A percentile compares a stretch with the other conserved stretches of the same genome.
phyloP scores from a whole-genome alignment of 768 basidiomycete genomes.

The Rhodotorula kratochvilovae region DNA sequence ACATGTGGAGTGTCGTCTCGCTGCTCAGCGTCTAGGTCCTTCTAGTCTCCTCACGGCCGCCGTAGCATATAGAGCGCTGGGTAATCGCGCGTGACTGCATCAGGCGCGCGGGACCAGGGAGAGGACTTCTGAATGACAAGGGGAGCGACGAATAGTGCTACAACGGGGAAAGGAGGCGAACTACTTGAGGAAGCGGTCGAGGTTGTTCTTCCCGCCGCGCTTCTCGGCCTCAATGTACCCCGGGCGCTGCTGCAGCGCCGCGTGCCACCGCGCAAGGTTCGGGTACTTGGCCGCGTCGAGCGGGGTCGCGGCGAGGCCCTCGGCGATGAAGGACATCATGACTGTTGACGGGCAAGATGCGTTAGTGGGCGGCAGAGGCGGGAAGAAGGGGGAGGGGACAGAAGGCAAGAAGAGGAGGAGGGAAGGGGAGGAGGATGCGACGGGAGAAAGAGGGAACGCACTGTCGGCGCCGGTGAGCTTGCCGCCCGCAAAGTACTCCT shows the following conservation, averaged over 20 bases:
- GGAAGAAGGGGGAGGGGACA: background rate
- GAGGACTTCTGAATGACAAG: no score
- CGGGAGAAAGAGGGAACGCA: background rate
- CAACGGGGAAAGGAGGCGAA: no score
- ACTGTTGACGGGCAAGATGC: constrained; percentile 14
- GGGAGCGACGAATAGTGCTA: no score
- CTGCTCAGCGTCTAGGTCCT: constrained; percentile 55
- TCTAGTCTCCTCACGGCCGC: no score
- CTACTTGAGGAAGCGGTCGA: constrained; percentile 22
- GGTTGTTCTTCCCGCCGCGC: constrained; percentile 23
- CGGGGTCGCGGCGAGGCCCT: constrained; percentile 15
- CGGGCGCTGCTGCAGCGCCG: constrained; percentile 5
- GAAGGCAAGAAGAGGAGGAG: no score
- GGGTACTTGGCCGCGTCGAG: constrained; percentile 1
- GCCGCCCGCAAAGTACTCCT: constrained; percentile 27
- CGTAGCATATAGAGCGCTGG: no score
- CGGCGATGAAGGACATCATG: constrained; percentile 32
- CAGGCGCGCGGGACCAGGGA: no score
- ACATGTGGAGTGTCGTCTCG: constrained; percentile 83
- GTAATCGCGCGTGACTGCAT: no score
- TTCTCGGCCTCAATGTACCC: constrained; percentile 17
- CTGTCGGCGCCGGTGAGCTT: constrained; percentile 30
- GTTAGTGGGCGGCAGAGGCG: no score
- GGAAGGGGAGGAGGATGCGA: no score
- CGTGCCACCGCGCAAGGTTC: constrained; percentile 24